Evolutionary conservation across 192 early-diverging fungal species (phyloP).

Genomic region (Chytriomyces sp.): DNA sequence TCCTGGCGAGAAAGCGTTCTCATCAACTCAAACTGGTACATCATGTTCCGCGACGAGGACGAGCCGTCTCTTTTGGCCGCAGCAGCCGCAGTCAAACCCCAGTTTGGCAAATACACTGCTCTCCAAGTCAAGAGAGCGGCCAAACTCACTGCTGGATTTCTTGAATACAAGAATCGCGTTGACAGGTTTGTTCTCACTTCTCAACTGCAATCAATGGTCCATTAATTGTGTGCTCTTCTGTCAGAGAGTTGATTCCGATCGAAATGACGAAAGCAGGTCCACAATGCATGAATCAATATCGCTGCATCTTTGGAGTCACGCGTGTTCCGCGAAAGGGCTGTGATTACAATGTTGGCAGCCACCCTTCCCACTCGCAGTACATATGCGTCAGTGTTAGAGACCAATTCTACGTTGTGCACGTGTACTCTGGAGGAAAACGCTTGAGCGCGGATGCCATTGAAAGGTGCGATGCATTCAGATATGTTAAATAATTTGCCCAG

Average conservation of each 20-base stretch:
- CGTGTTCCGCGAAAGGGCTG: conserved; percentile 79
- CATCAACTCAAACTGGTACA: conserved; percentile 90
- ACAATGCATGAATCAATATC: conserved; percentile 88
- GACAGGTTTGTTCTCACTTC: conserved; percentile 51
- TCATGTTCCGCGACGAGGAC: conserved; percentile 69
- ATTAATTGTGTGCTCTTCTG: conserved; percentile 26
- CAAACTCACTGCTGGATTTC: conserved; percentile 62
- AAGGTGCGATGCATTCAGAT: conserved; percentile 44
- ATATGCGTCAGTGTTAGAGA: conserved; percentile 75
- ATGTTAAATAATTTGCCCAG: conserved; percentile 2
- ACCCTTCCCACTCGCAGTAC: conserved; percentile 57
- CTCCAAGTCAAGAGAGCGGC: conserved; percentile 85
- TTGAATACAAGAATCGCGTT: conserved; percentile 79
- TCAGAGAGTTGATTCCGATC: conserved; percentile 57
- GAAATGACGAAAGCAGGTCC: conserved; percentile 73
- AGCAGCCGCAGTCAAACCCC: conserved; percentile 24
- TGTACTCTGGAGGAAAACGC: conserved; percentile 62
- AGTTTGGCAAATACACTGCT: conserved; percentile 60
- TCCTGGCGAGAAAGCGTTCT: conserved; percentile 80
- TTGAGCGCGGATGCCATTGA: conserved; percentile 73
- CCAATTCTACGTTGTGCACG: conserved; percentile 78
- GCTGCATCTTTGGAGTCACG: conserved; percentile 75
- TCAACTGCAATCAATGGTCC: not conserved
- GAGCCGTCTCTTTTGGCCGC: conserved; percentile 54
- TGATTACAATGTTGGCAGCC: conserved; percentile 66